Base-by-base conservation (phyloP, 169 alveolate genomes). In the Cryptosporidium bovis region DNA sequence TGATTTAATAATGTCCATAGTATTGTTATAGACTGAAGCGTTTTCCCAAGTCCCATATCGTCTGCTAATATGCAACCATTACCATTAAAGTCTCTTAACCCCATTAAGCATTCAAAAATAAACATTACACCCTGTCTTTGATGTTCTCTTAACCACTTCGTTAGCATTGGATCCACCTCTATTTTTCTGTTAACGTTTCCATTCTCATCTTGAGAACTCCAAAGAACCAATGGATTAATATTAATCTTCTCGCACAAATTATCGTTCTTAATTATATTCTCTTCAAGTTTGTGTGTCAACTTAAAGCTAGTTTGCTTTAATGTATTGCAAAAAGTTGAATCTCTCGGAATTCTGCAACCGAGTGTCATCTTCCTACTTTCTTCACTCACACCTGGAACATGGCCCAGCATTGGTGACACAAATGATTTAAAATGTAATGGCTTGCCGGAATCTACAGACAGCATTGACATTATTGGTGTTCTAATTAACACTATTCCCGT, bases 21-120 rank as follows among this genome's bases (percentile, higher is more conserved):
- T 13, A 95, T 93, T 3, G 97, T 93, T 29, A 95, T 94, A 33
- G 97, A 93, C 68, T 95, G 98, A 48, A 95, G 83, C 2, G 97
- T 95, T 77, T 95, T 95, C 4, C 98, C 98, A 24, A 95, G 91
- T n/a, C 96, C 98, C 98, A 95, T 95, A 82, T 95, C 98, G 68
- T 95, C 98, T 10, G 98, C 98, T 34, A 95, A 90, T 34, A 95
- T 95, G 66, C 98, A 95, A 15, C 98, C 98, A 67, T 91, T 92
- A 56, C 97, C 97, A 2, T 93, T 85, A 46, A 91, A 93, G 18
- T 93, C 97, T 66, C 92, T 95, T 53, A 95, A 90, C 24, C 97
- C 97, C 97, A 95, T 95, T 50, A 95, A 91, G 82, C 98, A 95
- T 82, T 95, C 97, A 77, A 95, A 95, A 51, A 95, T 91, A 67